A percentile compares a stretch with the other conserved stretches of the same genome.
Evolutionary conservation across 192 early-diverging fungal genomes (phyloP).

Genomic region (Irineochytrium annulatum): DNA sequence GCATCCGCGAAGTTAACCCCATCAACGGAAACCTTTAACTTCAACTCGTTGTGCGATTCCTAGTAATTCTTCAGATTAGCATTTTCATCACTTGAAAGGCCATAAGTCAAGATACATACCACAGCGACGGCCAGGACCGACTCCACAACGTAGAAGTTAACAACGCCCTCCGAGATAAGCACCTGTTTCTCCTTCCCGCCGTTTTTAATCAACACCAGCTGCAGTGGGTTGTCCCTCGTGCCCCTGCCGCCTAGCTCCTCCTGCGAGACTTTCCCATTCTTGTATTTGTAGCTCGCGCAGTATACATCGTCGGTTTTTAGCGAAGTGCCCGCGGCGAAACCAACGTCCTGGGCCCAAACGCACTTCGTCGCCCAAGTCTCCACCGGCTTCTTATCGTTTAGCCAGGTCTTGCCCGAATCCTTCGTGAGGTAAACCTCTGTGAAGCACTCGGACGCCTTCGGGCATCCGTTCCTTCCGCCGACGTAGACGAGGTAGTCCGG

Average conservation of each 20-base stretch:
- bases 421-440: conserved; percentile 68
- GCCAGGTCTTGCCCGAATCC: conserved; percentile 71
- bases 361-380: conserved; percentile 84
- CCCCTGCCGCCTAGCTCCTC: conserved; percentile 40
- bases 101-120: conserved; percentile 19
- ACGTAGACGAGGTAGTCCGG: conserved; percentile 85
- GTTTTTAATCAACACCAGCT: conserved; percentile 64
- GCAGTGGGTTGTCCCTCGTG: conserved; percentile 57
- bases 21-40: conserved; percentile 70
- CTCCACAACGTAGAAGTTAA: conserved; percentile 74
- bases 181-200: conserved; percentile 43
- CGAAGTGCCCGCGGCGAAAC: conserved; percentile 2
- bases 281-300: conserved; percentile 66
- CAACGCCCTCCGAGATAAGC: conserved; percentile 64
- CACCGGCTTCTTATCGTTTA: conserved; percentile 40
- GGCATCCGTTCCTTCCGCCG: conserved; percentile 48
- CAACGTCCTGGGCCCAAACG: conserved; percentile 51
- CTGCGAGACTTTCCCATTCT: conserved; percentile 55
- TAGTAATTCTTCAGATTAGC: conserved; percentile 12
- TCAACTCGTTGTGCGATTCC: conserved; percentile 42
- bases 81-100: background rate
- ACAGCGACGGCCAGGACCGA: conserved; percentile 77
- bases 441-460: conserved; percentile 49
- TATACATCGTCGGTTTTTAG: conserved; percentile 67
- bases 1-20: conserved; percentile 68